phyloP scores from a whole-genome alignment of 2,329 filamentous ascomycete species.

The Aspergillus carbonarius region DNA sequence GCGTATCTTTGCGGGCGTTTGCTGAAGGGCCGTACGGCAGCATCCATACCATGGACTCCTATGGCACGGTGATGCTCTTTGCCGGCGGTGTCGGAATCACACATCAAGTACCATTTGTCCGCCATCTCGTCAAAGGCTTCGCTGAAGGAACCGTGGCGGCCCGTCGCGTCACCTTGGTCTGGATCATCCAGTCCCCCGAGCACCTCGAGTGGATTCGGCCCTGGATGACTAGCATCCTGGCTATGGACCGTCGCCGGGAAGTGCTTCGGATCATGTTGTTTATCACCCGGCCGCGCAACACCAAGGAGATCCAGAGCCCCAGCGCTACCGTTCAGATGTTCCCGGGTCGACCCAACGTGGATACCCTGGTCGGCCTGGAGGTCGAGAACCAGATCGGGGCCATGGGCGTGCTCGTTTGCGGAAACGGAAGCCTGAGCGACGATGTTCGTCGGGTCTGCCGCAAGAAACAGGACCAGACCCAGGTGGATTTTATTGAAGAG shows the following conservation, averaged over 20 bases:
- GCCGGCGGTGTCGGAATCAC: constrained; percentile 94
- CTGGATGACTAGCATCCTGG: constrained; percentile 76
- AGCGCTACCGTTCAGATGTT: constrained; percentile 86
- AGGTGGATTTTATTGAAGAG: constrained; percentile 75
- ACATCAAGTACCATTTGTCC: constrained; percentile 86
- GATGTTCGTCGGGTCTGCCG: constrained; percentile 71
- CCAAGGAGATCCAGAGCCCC: constrained; percentile 75
- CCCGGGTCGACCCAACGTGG: constrained; percentile 81
- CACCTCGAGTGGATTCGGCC: constrained; percentile 90
- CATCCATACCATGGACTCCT: constrained; percentile 83
- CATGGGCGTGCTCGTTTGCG: constrained; percentile 82
- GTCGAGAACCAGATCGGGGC: constrained; percentile 79
- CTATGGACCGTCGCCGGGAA: constrained; percentile 76
- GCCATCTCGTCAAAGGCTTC: constrained; percentile 70
- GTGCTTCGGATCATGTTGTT: constrained; percentile 85
- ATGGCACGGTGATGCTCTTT: constrained; percentile 87
- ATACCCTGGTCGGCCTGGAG: constrained; percentile 76
- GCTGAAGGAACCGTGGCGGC: constrained; percentile 73
- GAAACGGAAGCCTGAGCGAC: constrained; percentile 71
- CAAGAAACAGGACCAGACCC: constrained; percentile 58
- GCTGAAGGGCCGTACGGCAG: constrained; percentile 89
- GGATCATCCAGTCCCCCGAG: constrained; percentile 88
- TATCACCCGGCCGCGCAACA: constrained; percentile 80
- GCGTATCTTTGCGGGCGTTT: constrained; percentile 66
- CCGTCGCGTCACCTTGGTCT: constrained; percentile 77